These are phyloP conservation scores for Uronychia setigera DNA, from an alignment of 73 alveolate genomes.

Conservation along the genomic window DNA sequence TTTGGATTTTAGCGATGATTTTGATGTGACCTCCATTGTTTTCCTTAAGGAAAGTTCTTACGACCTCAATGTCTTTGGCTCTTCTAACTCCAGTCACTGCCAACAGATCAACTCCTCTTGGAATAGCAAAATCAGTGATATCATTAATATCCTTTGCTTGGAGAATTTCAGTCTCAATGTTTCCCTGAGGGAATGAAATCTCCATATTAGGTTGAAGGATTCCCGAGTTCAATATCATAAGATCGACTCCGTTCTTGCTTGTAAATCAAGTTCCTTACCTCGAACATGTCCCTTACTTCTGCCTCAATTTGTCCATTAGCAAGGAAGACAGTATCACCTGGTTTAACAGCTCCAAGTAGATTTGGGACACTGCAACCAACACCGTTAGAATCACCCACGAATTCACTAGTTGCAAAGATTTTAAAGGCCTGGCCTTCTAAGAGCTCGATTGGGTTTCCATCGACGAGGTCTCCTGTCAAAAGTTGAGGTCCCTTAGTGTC, in stretches of 20 bases:
- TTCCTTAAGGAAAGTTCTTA: not conserved
- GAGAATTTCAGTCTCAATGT: constrained; percentile 9
- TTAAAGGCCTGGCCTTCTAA: constrained; percentile 37
- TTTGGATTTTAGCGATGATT: constrained; percentile 30
- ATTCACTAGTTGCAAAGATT: not conserved
- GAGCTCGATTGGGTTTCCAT: constrained; percentile 35
- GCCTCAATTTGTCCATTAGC: constrained; percentile 22
- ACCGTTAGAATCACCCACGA: constrained; percentile 14
- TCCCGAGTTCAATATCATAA: not conserved
- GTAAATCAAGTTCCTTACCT: constrained; percentile 10
- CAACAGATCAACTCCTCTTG: constrained; percentile 12
- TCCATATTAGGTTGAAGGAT: constrained; percentile 9
- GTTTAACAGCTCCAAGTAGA: constrained; percentile 18
- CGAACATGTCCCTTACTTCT: constrained; percentile 23
- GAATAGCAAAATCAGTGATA: constrained; percentile 30
- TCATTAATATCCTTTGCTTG: constrained; percentile 28
- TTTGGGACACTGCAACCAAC: constrained; percentile 6
- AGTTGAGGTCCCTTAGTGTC: constrained; percentile 80
- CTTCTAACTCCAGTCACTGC: constrained; percentile 17
- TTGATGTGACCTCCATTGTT: constrained; percentile 5
- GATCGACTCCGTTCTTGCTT: not conserved
- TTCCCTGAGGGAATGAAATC: constrained; percentile 8
- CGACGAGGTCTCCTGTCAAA: constrained; percentile 59
- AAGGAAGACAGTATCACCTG: constrained; percentile 20
- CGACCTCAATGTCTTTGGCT: constrained; percentile 14